Base-by-base conservation (phyloP, 352 stramenopile species). In the Globisporangium paddicum region DNA sequence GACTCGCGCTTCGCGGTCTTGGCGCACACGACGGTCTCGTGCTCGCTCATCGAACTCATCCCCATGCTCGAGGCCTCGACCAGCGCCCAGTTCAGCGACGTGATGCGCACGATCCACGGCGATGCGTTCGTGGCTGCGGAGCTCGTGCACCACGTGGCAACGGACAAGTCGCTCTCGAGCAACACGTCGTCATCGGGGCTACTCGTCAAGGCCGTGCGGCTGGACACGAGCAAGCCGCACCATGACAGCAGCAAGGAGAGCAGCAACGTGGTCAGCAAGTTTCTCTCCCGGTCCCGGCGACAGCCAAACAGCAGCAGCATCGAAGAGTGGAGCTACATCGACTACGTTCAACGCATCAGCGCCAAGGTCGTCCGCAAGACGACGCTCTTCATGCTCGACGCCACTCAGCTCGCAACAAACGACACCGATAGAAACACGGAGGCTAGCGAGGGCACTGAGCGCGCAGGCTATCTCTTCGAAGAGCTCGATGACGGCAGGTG, bases 381-480 rank as follows among this genome's bases (percentile, higher is more conserved):
- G 37, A 62, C 55, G 45, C 25, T 62, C 21, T 37, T 62, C 30
- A 32, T 45, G 23, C 28, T 62, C 9, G 30, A 45, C n/a, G 21
- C 44, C 9, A 48, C 37, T 3, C 21, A 30, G 1, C 26, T 51
- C 10, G 38, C 35, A n/a, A 50, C 32, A 23, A 34, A 14, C 13
- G 25, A 5, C 3, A 50, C 28, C 28, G 28, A 32, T 6, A 32
- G 6, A 6, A 32, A 6, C 28, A 32, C 28, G 28, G 28, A 32
- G 28, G 28, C 28, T 6, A 32, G 28, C 28, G 28, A 32, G 28
- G 28, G 28, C 3, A 32, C 6, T 32, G 28, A 32, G 16, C n/a
- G 55, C 25, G 55, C 46, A 9, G 77, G 72, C 32, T 86, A 76
- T 21, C 65, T 63, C 13, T 80, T 82, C 35, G 68, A 79, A 51